Conservation (phyloP, 148 eudicot species). For the Vaccinium darrowii region DNA sequence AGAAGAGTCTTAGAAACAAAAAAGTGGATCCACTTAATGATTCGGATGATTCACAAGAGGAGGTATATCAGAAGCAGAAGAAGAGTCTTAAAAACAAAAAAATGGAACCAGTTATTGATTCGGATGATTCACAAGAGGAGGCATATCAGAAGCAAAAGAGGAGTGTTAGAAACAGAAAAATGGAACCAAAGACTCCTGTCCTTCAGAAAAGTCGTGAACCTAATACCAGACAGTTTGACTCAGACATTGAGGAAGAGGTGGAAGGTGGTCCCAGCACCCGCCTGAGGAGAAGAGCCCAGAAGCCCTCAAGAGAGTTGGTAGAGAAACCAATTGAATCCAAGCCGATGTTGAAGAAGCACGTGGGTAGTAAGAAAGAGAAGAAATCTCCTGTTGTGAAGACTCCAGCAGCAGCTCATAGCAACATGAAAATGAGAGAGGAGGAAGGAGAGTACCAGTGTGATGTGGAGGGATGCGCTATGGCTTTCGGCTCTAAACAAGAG, state of each 20-base stretch:
- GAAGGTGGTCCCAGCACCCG: conserved; percentile 84
- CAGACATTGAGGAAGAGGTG: conserved; percentile 40
- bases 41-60: conserved; percentile 21
- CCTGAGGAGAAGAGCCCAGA: conserved; percentile 56
- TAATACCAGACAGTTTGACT: conserved; percentile 26
- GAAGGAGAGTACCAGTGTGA: conserved; percentile 65
- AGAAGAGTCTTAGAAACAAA: conserved; percentile 38
- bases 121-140: conserved; percentile 21
- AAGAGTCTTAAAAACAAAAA: conserved; percentile 35
- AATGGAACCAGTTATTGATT: background rate
- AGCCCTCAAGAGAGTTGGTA: conserved; percentile 38
- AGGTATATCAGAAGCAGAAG: conserved; percentile 29
- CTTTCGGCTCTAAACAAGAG: conserved; percentile 70
- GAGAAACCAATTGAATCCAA: conserved; percentile 35
- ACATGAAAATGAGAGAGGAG: conserved; percentile 26
- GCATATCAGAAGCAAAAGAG: conserved; percentile 33
- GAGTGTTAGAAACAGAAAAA: conserved; percentile 32
- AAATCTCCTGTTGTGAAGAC: conserved; percentile 39
- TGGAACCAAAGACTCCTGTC: conserved; percentile 33
- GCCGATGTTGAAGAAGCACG: conserved; percentile 36
- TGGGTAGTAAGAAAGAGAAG: conserved; percentile 17
- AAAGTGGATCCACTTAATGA: conserved; percentile 18
- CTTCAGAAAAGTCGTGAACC: conserved; percentile 25
- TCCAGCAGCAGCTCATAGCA: conserved; percentile 16
- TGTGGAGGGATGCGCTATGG: conserved; percentile 85